Base-by-base conservation (phyloP, 2,329 filamentous ascomycete genomes). In the Chaetomiaceae sp. region DNA sequence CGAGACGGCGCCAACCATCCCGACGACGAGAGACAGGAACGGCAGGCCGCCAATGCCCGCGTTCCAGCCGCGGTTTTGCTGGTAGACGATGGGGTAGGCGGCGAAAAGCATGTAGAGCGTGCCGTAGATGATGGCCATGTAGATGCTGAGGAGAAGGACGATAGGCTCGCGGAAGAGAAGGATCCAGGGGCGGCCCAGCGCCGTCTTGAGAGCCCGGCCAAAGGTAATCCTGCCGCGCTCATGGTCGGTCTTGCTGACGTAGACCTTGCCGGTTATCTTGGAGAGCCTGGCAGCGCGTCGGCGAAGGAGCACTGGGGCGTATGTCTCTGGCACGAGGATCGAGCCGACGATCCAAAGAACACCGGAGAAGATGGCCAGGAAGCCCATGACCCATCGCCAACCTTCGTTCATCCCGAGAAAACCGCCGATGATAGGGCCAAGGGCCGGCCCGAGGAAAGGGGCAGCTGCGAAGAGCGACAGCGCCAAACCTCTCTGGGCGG, bases 151-250 rank as follows among this genome's bases (percentile, higher is more conserved):
- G 4, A 86, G 65, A 9, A 83, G 61, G 20, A 87, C 83, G 56
- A 87, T 87, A 2, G 84, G 84, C 59, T 88, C 84, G 46, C 68
- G 68, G 69, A 87, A 83, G 7, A 88, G 72, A 42, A 88, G 72
- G 38, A 83, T 68, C 80, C 83, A 84, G 1, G 84, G 84, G 3
- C 84, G 73, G 22, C 22, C 9, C 22, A 24, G 22, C 6, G 22
- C 22, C 22, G 22, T 24, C 22, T 24, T 24, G 22, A 24, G 22
- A 24, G 22, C 5, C 22, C 9, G 22, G 22, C 5, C 5, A 5
- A 24, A 24, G 22, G 22, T 24, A 9, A 24, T 9, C 22, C 9
- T 24, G 22, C 22, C 22, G 22, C 22, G 22, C 5, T 24, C 22
- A 9, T 24, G 22, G 9, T 24, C 22, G 22, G 9, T 24, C 22